Percentiles rank a stretch among this genome's conserved stretches.
These are phyloP conservation scores for Spathaspora sp. DNA, from an alignment of 805 yeast species.

Conservation along the genomic window DNA sequence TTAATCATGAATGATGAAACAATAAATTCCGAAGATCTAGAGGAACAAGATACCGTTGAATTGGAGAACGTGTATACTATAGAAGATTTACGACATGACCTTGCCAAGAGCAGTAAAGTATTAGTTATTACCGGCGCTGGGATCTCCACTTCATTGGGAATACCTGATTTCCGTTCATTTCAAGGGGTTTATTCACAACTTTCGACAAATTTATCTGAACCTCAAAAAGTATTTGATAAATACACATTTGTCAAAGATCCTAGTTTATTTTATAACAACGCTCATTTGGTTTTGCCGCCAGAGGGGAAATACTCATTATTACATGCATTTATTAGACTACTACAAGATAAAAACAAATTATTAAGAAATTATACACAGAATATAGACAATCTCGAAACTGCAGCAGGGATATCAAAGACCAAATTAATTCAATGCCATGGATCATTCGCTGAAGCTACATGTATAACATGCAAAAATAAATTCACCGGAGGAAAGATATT, in stretches of 20 bases:
- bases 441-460: slow-evolving; percentile 83
- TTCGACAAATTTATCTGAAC: slow-evolving; percentile 71
- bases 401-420: slow-evolving; percentile 67
- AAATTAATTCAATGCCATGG: slow-evolving; percentile 89
- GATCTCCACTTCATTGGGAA: slow-evolving; percentile 83
- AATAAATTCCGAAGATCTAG: background rate
- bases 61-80: slow-evolving; percentile 6
- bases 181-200: slow-evolving; percentile 77
- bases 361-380: slow-evolving; percentile 87
- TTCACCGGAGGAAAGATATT: slow-evolving; percentile 65
- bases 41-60: background rate
- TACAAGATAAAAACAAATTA: slow-evolving; percentile 74
- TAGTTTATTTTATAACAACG: slow-evolving; percentile 76
- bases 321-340: slow-evolving; percentile 71
- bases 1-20: slow-evolving; percentile 9
- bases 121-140: slow-evolving; percentile 91
- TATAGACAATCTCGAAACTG: slow-evolving; percentile 81
- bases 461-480: slow-evolving; percentile 68
- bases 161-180: slow-evolving; percentile 90
- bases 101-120: slow-evolving; percentile 37
- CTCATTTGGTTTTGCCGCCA: slow-evolving; percentile 80
- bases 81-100: slow-evolving; percentile 11
- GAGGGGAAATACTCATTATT: slow-evolving; percentile 64
- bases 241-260: slow-evolving; percentile 74
- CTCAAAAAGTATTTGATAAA: slow-evolving; percentile 85